Base-by-base conservation (phyloP, 129 eudicot species). In the Lactuca sativa region DNA sequence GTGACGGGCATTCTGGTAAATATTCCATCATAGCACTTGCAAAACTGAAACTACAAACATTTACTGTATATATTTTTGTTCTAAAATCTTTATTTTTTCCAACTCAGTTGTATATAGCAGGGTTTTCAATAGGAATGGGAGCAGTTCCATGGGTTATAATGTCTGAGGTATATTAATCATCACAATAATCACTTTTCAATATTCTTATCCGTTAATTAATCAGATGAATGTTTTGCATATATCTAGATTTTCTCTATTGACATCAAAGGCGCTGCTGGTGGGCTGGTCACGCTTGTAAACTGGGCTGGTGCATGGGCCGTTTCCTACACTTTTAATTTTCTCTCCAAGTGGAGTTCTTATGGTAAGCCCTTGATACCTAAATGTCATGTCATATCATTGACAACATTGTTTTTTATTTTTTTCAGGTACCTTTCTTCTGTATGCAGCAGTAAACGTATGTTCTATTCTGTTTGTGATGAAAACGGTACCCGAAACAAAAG, bases 101-200 rank as follows among this genome's bases (percentile, higher is more conserved):
- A 59, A 36, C 18, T 9, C 84, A 86, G 96, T 80, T 88, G 40
- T 88, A 78, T 70, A 81, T 92, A 75, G 83, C 78, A 0, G 56
- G 89, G 15, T 92, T 88, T 74, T 88, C 97, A 31, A 58, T 57
- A 64, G 97, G 98, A 73, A 89, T 88, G 98, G 98, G 96, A 77
- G 91, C 95, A 30, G 86, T 92, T 81, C 98, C 98, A 49, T 88
- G 98, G 98, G 95, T 92, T 55, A 76, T 92, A 54, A 92, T 92
- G 98, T 92, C 98, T 14, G 98, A 92, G 98, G 98, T 92, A 84
- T 64, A 30, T 47, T 12, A n/a, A 47, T 47, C 12, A 47, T 47
- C 3, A 11, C 52, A 47, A 47, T 47, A 47, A 47, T 47, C 15
- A 3, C 15, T 47, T 10, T 47, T 47, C 9, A 40, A 47, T 12